These are phyloP conservation scores for Pholiota conissans DNA, from an alignment of 768 basidiomycete species.

Conservation along the genomic window DNA sequence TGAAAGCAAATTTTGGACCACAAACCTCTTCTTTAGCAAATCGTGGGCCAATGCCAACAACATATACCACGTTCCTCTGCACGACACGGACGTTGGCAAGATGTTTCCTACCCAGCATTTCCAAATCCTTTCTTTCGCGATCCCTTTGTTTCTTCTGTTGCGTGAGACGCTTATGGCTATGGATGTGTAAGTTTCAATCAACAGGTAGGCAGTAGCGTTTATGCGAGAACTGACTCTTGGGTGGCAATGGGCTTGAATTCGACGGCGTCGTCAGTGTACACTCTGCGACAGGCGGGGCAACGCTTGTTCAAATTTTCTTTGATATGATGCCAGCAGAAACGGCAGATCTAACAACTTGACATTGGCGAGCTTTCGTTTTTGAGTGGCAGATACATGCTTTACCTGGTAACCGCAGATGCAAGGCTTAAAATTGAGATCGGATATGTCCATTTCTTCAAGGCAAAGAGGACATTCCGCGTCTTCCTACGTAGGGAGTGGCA, in stretches of 20 bases:
- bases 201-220: not conserved
- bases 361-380: constrained; percentile 5
- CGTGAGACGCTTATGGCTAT: constrained; percentile 89
- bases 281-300: constrained; percentile 93
- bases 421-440: constrained; percentile 98
- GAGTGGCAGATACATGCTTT: constrained; percentile 8
- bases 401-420: constrained; percentile 99
- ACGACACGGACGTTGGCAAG: constrained; percentile 95
- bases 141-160: constrained; percentile 95
- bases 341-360: constrained; percentile 75
- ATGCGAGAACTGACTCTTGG: constrained; percentile 75
- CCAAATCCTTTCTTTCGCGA: constrained; percentile 94
- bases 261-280: constrained; percentile 89
- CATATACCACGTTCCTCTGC: constrained; percentile 94
- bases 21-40: constrained; percentile 96
- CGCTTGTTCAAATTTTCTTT: constrained; percentile 93
- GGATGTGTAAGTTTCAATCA: constrained; percentile 11
- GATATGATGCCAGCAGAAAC: constrained; percentile 99
- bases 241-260: constrained; percentile 95
- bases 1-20: constrained; percentile 6
- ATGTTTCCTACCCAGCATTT: constrained; percentile 79
- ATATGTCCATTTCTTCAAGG: constrained; percentile 98
- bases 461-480: constrained; percentile 98
- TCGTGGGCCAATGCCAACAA: constrained; percentile 90
- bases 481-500: constrained; percentile 56